Percentiles rank a stretch among this genome's conserved stretches.
Conservation (phyloP, 495 filamentous ascomycete genomes). For the Chaetomidium leptoderma region DNA sequence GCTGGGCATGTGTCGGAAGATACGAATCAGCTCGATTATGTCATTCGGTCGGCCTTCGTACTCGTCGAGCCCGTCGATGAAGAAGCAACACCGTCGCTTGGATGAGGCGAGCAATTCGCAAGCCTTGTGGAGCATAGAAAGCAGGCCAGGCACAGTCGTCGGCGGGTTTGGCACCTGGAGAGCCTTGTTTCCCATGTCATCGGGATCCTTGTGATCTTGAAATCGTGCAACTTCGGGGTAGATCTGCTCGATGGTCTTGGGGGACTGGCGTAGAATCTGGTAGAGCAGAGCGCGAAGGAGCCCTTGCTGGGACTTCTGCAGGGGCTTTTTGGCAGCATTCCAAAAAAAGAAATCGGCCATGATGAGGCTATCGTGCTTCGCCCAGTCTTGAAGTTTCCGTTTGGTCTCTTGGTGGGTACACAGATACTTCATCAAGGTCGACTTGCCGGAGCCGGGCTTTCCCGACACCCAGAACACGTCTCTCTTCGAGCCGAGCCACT, state of each 20-base stretch:
- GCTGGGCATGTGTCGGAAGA: neutral
- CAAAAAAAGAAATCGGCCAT: neutral
- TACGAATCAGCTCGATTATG: neutral
- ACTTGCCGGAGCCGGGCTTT: neutral
- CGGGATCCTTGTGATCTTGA: no score
- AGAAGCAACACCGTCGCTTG: neutral
- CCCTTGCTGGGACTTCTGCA: neutral
- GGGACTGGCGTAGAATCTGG: neutral
- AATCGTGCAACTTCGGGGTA: neutral
- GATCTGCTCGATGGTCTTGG: neutral
- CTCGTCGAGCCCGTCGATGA: neutral
- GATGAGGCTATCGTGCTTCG: neutral
- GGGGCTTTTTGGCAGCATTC: neutral
- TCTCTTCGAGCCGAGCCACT: no score
- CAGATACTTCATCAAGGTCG: neutral
- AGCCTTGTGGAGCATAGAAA: no score
- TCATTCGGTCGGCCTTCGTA: neutral
- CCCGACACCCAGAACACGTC: neutral
- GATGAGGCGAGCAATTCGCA: neutral
- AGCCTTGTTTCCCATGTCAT: no score
- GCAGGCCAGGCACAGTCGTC: no score
- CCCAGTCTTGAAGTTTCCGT: neutral
- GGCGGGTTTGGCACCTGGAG: neutral
- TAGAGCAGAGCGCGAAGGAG: neutral
- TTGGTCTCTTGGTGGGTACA: neutral